Base-by-base conservation (phyloP, 306 rosid genomes). In the Carpinus viminea region DNA sequence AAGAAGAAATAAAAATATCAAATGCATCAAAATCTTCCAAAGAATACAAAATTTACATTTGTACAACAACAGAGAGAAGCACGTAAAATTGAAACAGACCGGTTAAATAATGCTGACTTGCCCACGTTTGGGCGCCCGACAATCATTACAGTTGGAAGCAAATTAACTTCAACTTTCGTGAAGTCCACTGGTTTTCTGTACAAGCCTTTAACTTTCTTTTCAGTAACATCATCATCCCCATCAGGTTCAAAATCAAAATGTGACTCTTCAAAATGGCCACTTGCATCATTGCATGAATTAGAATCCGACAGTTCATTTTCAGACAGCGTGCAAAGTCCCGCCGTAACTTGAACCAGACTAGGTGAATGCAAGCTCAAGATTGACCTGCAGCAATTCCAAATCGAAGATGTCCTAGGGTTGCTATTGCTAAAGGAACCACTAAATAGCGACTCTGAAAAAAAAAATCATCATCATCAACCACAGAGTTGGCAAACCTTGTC, bases 121-220 rank as follows among this genome's bases (percentile, higher is more conserved):
- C 92, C 94, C 81, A 90, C 94, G 60, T 90, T 90, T 28, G 94
- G 94, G 43, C 94, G 94, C 61, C 94, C 94, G 24, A 90, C 57
- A 31, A 90, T 80, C 50, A 90, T 81, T 2, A 90, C 90, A 65
- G 89, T 85, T 17, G 94, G 94, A 80, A 88, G 94, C 47, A 71
- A 79, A 71, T 79, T 81, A 59, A 88, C 83, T 52, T 87, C 83
- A 60, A 88, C 82, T 81, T 86, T 79, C 62, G 89, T 90, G 82
- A 88, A 90, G 79, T 90, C 89, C 47, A 90, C 48, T 0, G 89
- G 84, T n/a, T 80, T 86, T 61, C 36, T 51, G 46, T 74, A 76
- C 76, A 13, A 5, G 1, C 6, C 50, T 56, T 48, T 68, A 15
- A 65, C 74, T 54, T 55, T 70, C 65, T 75, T 75, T 38, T 36